A percentile compares a stretch with the other conserved stretches of the same genome.
Evolutionary conservation across 2,329 filamentous ascomycete genomes (phyloP).

Genomic region (Ciborinia camelliae): DNA sequence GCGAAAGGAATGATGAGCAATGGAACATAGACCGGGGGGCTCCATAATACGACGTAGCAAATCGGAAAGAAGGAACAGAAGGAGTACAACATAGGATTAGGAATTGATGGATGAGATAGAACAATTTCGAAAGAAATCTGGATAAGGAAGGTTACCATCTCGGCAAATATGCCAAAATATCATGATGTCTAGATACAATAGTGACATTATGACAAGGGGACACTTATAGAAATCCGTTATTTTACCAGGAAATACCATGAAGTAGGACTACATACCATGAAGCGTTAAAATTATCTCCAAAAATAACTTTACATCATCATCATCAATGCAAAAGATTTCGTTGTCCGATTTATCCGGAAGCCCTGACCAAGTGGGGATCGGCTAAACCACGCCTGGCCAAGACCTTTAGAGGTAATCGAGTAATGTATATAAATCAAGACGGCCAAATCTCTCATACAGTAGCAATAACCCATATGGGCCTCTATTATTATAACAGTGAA

Average conservation of each 20-base stretch:
- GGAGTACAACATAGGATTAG: neutral
- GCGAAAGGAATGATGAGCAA: neutral
- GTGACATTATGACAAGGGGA: rapidly evolving
- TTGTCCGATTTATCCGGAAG: neutral
- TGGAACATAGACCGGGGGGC: no score
- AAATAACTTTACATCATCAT: no score
- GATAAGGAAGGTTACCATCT: no score
- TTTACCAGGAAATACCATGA: neutral
- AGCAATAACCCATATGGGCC: neutral
- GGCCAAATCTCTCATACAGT: neutral
- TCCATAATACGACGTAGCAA: neutral
- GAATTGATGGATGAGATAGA: neutral
- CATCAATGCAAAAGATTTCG: no score
- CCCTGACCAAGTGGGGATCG: neutral
- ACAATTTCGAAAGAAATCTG: neutral
- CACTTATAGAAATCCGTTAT: neutral
- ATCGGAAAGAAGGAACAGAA: neutral
- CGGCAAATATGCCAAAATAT: neutral
- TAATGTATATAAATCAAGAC: neutral
- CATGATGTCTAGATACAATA: neutral
- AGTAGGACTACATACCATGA: no score
- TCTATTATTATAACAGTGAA: neutral
- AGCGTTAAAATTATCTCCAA: no score
- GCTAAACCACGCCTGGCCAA: neutral
- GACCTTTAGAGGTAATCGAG: neutral